Conservation (phyloP, 164 flowering plant species). For the Berberis vulgaris region DNA sequence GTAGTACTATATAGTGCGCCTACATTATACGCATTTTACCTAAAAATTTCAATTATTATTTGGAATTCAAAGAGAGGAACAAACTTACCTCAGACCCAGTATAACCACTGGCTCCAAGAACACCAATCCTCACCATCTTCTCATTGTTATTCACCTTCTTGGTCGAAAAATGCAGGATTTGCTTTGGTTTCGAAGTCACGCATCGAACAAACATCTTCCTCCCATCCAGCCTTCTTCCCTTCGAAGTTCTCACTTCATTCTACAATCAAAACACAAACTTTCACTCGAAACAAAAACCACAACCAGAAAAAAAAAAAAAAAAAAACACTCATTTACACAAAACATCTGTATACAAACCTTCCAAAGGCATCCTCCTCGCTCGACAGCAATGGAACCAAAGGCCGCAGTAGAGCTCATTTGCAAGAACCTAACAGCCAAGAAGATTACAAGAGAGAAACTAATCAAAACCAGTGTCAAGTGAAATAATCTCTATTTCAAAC, state of each 20-base stretch:
- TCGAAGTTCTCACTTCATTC: constrained; percentile 24
- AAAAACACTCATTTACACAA: not conserved
- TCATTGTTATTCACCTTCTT: constrained; percentile 19
- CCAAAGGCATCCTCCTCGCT: constrained; percentile 24
- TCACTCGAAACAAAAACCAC: not conserved
- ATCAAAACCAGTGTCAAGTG: no score
- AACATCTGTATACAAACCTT: constrained; percentile 18
- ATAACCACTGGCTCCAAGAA: constrained; percentile 98
- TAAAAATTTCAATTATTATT: not conserved
- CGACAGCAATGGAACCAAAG: constrained; percentile 23
- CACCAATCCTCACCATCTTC: constrained; percentile 60
- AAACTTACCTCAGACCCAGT: constrained; percentile 84
- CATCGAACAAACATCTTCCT: constrained; percentile 23
- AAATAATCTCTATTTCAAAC: no score
- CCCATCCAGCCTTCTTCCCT: constrained; percentile 9
- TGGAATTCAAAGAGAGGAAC: not conserved
- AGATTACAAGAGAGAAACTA: no score
- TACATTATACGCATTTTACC: not conserved
- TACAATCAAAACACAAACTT: constrained; percentile 13
- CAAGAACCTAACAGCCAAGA: not conserved
- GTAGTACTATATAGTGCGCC: not conserved
- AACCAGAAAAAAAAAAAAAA: not conserved
- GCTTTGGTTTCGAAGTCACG: constrained; percentile 20
- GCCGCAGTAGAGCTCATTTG: constrained; percentile 32
- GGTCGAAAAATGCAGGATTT: constrained; percentile 21